Conservation (phyloP, 1,284 basidiomycete genomes). For the Malassezia vespertilionis region DNA sequence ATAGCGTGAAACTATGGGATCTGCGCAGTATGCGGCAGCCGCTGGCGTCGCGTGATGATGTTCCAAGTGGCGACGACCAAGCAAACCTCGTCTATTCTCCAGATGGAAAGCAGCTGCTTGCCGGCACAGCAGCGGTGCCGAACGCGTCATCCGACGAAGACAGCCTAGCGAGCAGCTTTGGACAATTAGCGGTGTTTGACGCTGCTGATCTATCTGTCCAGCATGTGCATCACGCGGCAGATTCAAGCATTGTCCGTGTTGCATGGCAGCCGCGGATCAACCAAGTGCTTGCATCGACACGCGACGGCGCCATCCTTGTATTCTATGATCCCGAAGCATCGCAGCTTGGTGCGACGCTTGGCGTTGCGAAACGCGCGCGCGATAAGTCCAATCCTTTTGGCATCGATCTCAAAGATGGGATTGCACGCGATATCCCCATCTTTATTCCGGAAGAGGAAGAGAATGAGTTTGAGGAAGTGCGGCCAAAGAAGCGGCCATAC, state of each 20-base stretch:
- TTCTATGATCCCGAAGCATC: conserved; percentile 80
- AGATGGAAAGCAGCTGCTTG: conserved; percentile 72
- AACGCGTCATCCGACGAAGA: neutral
- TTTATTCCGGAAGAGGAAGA: conserved; percentile 21
- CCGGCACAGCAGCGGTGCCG: conserved; percentile 52
- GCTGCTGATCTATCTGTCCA: conserved; percentile 12
- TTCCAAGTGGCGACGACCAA: conserved; percentile 72
- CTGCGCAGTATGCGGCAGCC: conserved; percentile 76
- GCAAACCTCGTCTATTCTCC: conserved; percentile 80
- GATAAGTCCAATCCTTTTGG: conserved; percentile 6
- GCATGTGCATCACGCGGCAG: conserved; percentile 2
- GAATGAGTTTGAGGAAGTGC: conserved; percentile 38
- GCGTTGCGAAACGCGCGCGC: conserved; percentile 52
- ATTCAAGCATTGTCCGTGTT: conserved; percentile 18
- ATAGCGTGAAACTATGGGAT: conserved; percentile 95
- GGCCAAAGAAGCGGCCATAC: conserved; percentile 55
- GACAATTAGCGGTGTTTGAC: conserved; percentile 21
- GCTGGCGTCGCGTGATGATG: conserved; percentile 55
- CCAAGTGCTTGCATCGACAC: conserved; percentile 34
- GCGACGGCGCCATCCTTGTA: conserved; percentile 66
- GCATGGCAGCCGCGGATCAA: conserved; percentile 28
- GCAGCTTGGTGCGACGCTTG: conserved; percentile 77
- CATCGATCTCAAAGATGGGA: conserved; percentile 9
- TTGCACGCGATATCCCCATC: conserved; percentile 18
- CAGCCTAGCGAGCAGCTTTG: conserved; percentile 9